Evolutionary conservation across 345 rosid species (phyloP), one percentile per base, ranked within the genome.

Genomic region (Tarenaya hassleriana): DNA sequence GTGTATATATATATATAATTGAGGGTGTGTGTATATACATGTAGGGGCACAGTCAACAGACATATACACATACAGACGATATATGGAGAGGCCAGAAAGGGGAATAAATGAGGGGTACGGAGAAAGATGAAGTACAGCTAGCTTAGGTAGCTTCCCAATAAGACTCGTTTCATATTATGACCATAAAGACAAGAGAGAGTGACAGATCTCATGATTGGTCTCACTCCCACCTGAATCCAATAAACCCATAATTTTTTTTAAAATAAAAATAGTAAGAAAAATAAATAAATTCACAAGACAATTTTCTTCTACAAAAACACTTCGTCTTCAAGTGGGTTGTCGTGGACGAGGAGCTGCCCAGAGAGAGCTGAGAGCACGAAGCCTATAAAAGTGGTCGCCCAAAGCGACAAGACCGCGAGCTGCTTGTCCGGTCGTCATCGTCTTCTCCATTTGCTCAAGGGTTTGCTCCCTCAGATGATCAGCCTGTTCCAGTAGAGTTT

Each of bases 331-430:
- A 46, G 76, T 54, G 1, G 63, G 45, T 52, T 80, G 88, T 14
- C 42, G 69, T 44, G 95, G 94, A 27, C 94, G 84, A n/a, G n/a
- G n/a, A 56, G 94, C 87, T 37, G 92, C 68, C 88, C 95, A 91
- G 10, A 91, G 92, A 9, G 96, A 80, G 56, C 89, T 87, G 14
- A 91, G 82, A 50, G 96, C 90, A 67, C 98, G 95, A 18, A 91
- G 95, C 35, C 95, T 80, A 31, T 74, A 77, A 69, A 79, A 84
- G 63, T 84, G 87, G 52, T 84, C 88, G 34, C 90, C 87, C 50
- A 84, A 56, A 10, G 76, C 81, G 34, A 91, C 87, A 41, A 87
- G 68, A 3, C 82, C 96, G 37, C 83, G 70, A 44, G 98, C 98
- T 8, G 98, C 69, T 71, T 91, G 96, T 34, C 82, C 76, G 41